phyloP scores from a whole-genome alignment of 441 rosid genomes.

The Gossypium gossypioides region DNA sequence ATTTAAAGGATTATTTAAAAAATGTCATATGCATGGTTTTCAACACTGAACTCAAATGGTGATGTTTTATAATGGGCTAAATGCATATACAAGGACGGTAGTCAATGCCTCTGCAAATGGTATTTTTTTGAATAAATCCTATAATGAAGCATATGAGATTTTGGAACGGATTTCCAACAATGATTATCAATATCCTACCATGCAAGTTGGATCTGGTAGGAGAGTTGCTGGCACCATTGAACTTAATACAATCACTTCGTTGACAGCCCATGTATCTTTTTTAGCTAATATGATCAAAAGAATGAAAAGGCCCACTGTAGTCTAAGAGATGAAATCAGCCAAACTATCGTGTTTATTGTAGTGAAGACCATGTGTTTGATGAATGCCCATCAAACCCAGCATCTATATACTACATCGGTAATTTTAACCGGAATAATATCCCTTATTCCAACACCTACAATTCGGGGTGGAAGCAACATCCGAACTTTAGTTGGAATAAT shows the following conservation, averaged over 20 bases:
- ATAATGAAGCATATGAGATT: not conserved
- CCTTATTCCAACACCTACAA: not conserved
- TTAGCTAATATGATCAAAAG: not conserved
- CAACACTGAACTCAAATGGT: not conserved
- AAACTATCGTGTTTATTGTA: not conserved
- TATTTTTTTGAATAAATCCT: not conserved
- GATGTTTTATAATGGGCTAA: not conserved
- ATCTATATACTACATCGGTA: no score
- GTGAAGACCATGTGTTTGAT: not conserved
- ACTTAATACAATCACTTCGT: not conserved
- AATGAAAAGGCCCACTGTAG: not conserved
- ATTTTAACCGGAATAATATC: no score
- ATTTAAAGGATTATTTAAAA: no score
- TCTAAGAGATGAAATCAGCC: not conserved
- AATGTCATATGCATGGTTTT: not conserved
- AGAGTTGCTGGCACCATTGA: not conserved
- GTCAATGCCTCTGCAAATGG: not conserved
- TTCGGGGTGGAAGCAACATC: not conserved
- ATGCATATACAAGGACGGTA: not conserved
- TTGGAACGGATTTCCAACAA: not conserved
- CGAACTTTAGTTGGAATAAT: not conserved
- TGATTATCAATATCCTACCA: not conserved
- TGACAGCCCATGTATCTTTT: not conserved
- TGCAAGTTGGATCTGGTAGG: not conserved
- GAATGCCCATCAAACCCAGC: no score